Base-by-base conservation (phyloP, 179 eudicot genomes). In the Drosera spatulata region DNA sequence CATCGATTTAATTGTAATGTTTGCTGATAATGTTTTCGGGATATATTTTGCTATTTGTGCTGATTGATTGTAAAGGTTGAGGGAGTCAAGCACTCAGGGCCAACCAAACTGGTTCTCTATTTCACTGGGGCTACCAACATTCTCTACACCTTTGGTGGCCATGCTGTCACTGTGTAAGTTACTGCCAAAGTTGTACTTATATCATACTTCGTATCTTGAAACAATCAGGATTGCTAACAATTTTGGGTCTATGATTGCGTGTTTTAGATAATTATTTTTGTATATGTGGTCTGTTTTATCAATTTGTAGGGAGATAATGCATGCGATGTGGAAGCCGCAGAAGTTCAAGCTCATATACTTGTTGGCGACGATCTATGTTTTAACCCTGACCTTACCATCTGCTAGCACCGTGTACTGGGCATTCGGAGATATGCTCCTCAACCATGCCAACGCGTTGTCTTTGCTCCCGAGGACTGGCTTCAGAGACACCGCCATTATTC, bases 351-450 rank as follows among this genome's bases (percentile, higher is more conserved):
- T 69, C 48, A 82, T 89, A 61, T 89, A 89, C 68, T 62, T 89
- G 67, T 50, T 79, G 5, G 97, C 97, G 42, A 89, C 97, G 38
- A 10, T 87, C 6, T 90, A 90, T 69, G 97, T 90, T 60, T 55
- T 87, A 22, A 90, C 97, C 14, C 73, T 90, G 61, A 90, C 97
- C 8, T 72, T 90, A 3, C 97, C 97, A 54, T 90, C 97, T 48
- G 97, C 95, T 3, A 75, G 81, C 61, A 86, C 97, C 22, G 95
- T 89, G 40, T 89, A 89, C 67, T 89, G 97, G 97, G 97, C 97
- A 52, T 89, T 87, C 49, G 97, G 97, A 38, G 97, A 89, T 65
- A n/a, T 56, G 75, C 84, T 87, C 4, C 85, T 89, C 8, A 79
- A 84, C 68, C 86, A 81, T 51, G 69, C 91, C 54, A 89, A 89